Evolutionary conservation across 495 filamentous ascomycete genomes (phyloP).

Genomic region (Penicillium herquei): DNA sequence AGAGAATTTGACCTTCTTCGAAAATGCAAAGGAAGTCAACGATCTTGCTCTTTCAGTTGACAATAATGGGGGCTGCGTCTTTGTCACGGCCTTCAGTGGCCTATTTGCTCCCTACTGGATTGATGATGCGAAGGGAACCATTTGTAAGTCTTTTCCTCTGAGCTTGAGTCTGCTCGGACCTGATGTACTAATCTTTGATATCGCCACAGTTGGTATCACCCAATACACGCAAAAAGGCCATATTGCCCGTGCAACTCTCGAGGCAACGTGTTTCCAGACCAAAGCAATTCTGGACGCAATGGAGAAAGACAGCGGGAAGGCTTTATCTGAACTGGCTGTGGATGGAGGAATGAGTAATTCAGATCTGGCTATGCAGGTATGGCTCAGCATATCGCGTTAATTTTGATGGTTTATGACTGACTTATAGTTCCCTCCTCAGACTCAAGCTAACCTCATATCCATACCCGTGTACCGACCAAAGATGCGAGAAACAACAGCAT

Average conservation of each 20-base stretch:
- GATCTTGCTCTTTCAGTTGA: conserved; percentile 76
- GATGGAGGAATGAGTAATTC: conserved; percentile 96
- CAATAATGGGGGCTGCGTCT: conserved; percentile 89
- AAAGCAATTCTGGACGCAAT: conserved; percentile 93
- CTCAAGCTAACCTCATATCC: conserved; percentile 43
- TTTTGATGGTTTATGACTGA: neutral
- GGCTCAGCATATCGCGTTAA: no score
- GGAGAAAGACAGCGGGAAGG: conserved; percentile 86
- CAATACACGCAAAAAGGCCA: conserved; percentile 89
- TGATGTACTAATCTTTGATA: no score
- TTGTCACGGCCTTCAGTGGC: conserved; percentile 94
- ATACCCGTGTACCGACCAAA: conserved; percentile 46
- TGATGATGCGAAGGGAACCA: conserved; percentile 89
- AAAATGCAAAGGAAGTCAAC: conserved; percentile 71
- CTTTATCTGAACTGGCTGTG: conserved; percentile 75
- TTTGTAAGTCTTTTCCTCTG: conserved; percentile 56
- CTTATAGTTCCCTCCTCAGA: conserved; percentile 15
- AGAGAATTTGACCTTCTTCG: conserved; percentile 81
- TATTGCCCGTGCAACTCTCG: conserved; percentile 88
- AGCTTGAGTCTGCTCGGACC: no score
- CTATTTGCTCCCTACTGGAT: conserved; percentile 98
- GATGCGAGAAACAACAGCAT: conserved; percentile 92
- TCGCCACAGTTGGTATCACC: conserved; percentile 71
- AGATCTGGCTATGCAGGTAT: conserved; percentile 83
- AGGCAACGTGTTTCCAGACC: conserved; percentile 94